Evolutionary conservation across 139 green algal species (phyloP).

Genomic region (Picochlorum costavermella): DNA sequence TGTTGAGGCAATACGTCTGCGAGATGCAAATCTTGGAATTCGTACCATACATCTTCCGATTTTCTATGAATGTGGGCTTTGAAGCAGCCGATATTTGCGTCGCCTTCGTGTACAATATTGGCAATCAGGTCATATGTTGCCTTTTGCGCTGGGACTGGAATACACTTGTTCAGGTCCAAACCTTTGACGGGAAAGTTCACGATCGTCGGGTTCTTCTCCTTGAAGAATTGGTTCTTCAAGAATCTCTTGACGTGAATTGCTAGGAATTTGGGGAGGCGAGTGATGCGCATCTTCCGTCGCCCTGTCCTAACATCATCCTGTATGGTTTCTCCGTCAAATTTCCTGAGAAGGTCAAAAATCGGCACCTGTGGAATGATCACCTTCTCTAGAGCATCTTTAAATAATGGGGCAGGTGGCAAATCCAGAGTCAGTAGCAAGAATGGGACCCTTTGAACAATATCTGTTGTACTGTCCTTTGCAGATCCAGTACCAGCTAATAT

Average conservation of each 20-base stretch:
- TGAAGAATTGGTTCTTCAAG: constrained; percentile 81
- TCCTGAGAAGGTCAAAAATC: constrained; percentile 83
- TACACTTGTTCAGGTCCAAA: constrained; percentile 72
- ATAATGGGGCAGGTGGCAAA: constrained; percentile 89
- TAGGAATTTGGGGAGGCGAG: constrained; percentile 73
- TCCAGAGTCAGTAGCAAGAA: constrained; percentile 92
- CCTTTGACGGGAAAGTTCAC: constrained; percentile 96
- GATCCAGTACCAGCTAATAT: constrained; percentile 69
- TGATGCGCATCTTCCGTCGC: constrained; percentile 66
- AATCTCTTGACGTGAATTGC: constrained; percentile 87
- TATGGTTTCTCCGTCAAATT: constrained; percentile 79
- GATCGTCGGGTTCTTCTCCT: constrained; percentile 96
- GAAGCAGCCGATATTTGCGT: constrained; percentile 53
- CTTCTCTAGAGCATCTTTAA: constrained; percentile 92
- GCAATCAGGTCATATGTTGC: constrained; percentile 79
- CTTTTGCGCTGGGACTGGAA: constrained; percentile 38
- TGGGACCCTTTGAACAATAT: constrained; percentile 57
- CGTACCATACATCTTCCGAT: constrained; percentile 70
- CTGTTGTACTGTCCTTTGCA: constrained; percentile 31
- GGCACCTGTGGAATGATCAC: constrained; percentile 98
- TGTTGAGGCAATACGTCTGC: constrained; percentile 91
- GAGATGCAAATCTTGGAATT: constrained; percentile 88
- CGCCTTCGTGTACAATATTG: constrained; percentile 82
- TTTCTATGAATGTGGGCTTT: constrained; percentile 74
- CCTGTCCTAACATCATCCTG: constrained; percentile 72